A percentile compares a stretch with the other conserved stretches of the same genome.
phyloP scores from a whole-genome alignment of 2,329 filamentous ascomycete species.

The Ceratocystis lukuohia region DNA sequence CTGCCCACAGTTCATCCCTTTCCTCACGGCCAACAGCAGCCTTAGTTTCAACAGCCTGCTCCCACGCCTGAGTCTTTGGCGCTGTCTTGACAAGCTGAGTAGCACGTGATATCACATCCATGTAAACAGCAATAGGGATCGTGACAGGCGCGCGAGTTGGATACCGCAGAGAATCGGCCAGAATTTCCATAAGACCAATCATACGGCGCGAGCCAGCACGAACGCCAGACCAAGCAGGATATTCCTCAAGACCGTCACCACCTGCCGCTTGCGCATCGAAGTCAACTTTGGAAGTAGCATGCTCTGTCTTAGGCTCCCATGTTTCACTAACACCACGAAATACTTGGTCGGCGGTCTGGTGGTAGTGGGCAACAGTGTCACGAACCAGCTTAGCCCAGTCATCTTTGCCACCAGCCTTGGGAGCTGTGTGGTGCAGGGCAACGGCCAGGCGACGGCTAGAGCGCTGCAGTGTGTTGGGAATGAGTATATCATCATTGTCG shows the following conservation, averaged over 20 bases:
- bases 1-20: constrained; percentile 61
- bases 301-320: constrained; percentile 55
- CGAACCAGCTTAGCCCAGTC: constrained; percentile 64
- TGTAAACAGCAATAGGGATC: constrained; percentile 51
- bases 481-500: constrained; percentile 34
- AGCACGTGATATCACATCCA: constrained; percentile 58
- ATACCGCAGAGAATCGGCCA: constrained; percentile 49
- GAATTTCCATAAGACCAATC: constrained; percentile 47
- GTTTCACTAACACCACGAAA: constrained; percentile 70
- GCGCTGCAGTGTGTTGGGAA: constrained; percentile 40
- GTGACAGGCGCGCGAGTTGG: constrained; percentile 52
- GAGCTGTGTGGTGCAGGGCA: constrained; percentile 63
- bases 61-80: constrained; percentile 33
- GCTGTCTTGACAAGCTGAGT: constrained; percentile 48
- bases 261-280: constrained; percentile 36
- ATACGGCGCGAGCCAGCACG: constrained; percentile 58
- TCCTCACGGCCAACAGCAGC: constrained; percentile 66
- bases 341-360: constrained; percentile 59
- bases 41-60: constrained; percentile 49
- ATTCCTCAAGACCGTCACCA: constrained; percentile 32
- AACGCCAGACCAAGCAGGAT: constrained; percentile 65
- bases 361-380: constrained; percentile 48
- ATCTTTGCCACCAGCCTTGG: constrained; percentile 61
- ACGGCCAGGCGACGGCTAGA: constrained; percentile 53
- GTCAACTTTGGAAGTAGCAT: constrained; percentile 31